Evolutionary conservation across 106 monocot genomes (phyloP), one percentile per base, ranked within the genome.

Genomic region (Alisma plantagoaquatica): DNA sequence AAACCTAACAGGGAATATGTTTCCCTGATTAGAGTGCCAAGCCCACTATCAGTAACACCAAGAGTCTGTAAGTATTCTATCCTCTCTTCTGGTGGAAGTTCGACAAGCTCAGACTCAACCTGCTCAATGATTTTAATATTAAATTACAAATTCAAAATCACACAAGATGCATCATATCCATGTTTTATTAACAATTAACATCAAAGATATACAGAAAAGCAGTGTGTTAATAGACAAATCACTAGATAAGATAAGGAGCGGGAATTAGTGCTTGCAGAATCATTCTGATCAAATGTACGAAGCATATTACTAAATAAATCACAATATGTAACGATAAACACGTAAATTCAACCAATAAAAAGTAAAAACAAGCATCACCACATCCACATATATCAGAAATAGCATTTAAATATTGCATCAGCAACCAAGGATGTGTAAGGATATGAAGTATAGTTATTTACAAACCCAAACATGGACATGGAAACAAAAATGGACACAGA

Each of bases 101-200:
- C 98, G 27, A 77, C 78, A 41, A 99, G 98, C 67, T 99, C 98
- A 58, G 98, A 63, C 60, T 99, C 90, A 61, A 99, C 98, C 98
- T 99, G 71, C 60, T 33, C 35, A 38, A 7, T 7, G 35, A 38
- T 6, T 38, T 38, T 7, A 14, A 6, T 38, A 14, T 6, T 14
- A 38, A 38, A 38, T 7, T 14, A 38, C 14, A 38, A 14, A 38
- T 7, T 6, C 35, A 38, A 38, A 38, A 38, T 38, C 35, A 38
- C 35, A 38, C 6, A 14, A 7, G 6, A 6, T 38, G 9, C 6
- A 38, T 7, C 6, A 38, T 38, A 7, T 7, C 9, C 14, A 38
- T 14, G 14, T 6, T 38, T 7, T 38, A 38, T 7, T 7, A 38
- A 38, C 6, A 38, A 6, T 38, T 38, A 38, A 38, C 6, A 38